Conservation (phyloP, 2,329 filamentous ascomycete species). For the Ascochyta lentis region DNA sequence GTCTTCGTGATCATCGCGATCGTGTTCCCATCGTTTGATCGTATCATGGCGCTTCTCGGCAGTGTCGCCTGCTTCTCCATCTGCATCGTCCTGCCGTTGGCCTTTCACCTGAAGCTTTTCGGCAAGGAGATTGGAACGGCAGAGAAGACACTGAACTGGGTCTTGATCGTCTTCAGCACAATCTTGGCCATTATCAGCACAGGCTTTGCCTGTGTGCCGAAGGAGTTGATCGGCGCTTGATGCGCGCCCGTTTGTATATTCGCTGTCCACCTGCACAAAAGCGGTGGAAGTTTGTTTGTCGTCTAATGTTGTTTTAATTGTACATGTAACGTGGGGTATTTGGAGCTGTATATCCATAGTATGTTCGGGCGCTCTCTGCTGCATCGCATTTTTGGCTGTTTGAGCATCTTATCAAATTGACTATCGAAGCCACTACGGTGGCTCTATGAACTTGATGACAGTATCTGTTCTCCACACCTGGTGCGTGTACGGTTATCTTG, state of each 20-base stretch:
- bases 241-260: neutral
- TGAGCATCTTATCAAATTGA: conserved; percentile 1
- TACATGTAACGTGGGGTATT: conserved; percentile 6
- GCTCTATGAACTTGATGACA: neutral
- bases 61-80: conserved; percentile 91
- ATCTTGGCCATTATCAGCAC: conserved; percentile 79
- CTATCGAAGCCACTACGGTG: neutral
- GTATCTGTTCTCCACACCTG: neutral
- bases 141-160: conserved; percentile 73
- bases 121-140: conserved; percentile 68
- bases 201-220: conserved; percentile 86
- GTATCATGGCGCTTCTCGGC: conserved; percentile 90
- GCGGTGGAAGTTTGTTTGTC: neutral
- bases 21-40: conserved; percentile 79
- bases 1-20: conserved; percentile 78
- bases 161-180: conserved; percentile 72
- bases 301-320: neutral
- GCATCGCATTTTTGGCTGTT: conserved; percentile 1
- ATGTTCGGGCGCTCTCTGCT: conserved; percentile 10
- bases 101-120: conserved; percentile 92
- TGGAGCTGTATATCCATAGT: conserved; percentile 14
- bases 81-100: conserved; percentile 86
- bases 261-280: neutral
- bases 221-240: conserved; percentile 53
- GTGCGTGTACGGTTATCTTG: neutral